Percentiles rank a stretch among this genome's conserved stretches.
phyloP scores from a whole-genome alignment of 139 green algal genomes.

The Microglena sp. region DNA sequence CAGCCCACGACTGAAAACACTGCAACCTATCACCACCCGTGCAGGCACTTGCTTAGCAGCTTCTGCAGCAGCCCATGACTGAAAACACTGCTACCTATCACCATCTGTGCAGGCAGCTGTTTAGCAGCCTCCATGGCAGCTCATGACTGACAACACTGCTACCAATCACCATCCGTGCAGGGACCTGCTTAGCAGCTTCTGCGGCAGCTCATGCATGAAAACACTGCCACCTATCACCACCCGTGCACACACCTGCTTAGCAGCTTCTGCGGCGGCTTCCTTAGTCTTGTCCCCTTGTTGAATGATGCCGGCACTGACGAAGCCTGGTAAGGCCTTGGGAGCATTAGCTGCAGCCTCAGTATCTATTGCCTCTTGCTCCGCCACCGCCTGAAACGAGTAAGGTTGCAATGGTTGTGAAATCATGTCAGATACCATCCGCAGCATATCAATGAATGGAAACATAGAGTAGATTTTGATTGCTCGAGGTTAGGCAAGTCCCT shows the following conservation, averaged over 20 bases:
- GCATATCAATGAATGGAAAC: background rate
- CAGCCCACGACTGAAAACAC: no score
- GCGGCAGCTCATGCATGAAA: background rate
- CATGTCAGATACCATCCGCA: constrained; percentile 48
- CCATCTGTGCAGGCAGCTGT: no score
- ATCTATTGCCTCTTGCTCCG: constrained; percentile 19
- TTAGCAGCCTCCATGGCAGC: no score
- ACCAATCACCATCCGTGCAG: no score
- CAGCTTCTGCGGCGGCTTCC: constrained; percentile 11
- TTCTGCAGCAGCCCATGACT: no score
- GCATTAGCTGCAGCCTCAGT: constrained; percentile 14
- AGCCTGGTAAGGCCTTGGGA: constrained; percentile 53
- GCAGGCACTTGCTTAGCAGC: no score
- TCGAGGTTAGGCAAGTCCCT: no score
- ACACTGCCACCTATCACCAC: background rate
- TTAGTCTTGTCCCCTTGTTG: constrained; percentile 34
- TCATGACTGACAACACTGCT: no score
- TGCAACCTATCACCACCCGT: no score
- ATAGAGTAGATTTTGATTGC: background rate
- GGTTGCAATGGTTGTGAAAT: constrained; percentile 38
- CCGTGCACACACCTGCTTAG: background rate
- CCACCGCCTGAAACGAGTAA: constrained; percentile 34
- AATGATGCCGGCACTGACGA: constrained; percentile 72
- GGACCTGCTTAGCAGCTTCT: no score
- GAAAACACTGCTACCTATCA: no score